A percentile compares a stretch with the other conserved stretches of the same genome.
These are phyloP conservation scores for Periconia macrospinosa DNA, from an alignment of 2,329 filamentous ascomycete genomes.

Conservation along the genomic window DNA sequence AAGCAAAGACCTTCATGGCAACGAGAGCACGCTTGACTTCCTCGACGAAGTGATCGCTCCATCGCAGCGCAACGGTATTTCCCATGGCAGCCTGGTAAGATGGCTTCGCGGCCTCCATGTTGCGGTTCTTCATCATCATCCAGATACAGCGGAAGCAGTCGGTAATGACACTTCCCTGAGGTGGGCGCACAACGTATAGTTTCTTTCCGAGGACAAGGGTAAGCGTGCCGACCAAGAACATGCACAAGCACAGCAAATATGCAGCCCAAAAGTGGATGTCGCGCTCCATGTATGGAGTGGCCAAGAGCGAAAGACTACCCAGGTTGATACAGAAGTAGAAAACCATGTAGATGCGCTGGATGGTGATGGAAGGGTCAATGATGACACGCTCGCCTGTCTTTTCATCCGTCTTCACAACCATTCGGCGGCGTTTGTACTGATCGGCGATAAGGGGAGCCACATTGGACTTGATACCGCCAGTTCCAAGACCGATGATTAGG, in stretches of 20 bases:
- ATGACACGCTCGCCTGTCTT: conserved; percentile 51
- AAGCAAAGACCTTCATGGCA: conserved; percentile 69
- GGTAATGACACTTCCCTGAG: conserved; percentile 42
- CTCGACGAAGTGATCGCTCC: conserved; percentile 73
- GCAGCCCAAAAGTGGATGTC: conserved; percentile 72
- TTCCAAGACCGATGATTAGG: conserved; percentile 71
- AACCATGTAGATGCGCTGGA: conserved; percentile 58
- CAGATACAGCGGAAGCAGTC: conserved; percentile 61
- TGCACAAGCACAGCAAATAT: conserved; percentile 63
- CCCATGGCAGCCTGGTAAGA: conserved; percentile 62
- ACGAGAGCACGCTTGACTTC: conserved; percentile 68
- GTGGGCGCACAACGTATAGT: conserved; percentile 43
- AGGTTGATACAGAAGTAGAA: conserved; percentile 74
- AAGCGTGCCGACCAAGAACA: conserved; percentile 67
- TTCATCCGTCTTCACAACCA: conserved; percentile 45
- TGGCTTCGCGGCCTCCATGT: conserved; percentile 67
- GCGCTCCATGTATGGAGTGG: conserved; percentile 71
- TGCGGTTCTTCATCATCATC: conserved; percentile 58
- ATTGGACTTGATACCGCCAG: conserved; percentile 82
- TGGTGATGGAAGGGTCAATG: conserved; percentile 52
- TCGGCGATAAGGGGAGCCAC: conserved; percentile 59
- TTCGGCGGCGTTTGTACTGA: conserved; percentile 48
- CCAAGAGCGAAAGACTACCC: conserved; percentile 68
- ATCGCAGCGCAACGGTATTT: conserved; percentile 49
- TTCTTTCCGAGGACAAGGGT: conserved; percentile 48